phyloP scores from a whole-genome alignment of 2,329 filamentous ascomycete genomes.

The Xylogone sp. region DNA sequence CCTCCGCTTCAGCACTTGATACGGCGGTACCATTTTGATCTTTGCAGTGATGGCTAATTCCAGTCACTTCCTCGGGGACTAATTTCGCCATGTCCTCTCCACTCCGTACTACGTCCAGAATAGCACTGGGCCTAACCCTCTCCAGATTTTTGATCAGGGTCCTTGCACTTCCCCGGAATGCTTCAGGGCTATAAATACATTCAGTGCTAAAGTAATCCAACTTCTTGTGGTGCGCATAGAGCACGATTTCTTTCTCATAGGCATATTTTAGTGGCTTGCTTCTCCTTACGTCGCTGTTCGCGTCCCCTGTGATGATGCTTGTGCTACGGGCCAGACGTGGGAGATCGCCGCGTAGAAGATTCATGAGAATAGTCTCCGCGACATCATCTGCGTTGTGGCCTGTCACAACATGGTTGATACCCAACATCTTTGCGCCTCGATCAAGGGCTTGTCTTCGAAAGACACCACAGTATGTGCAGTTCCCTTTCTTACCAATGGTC shows the following conservation, averaged over 20 bases:
- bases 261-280: conserved; percentile 98
- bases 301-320: conserved; percentile 77
- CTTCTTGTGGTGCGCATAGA: conserved; percentile 96
- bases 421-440: conserved; percentile 80
- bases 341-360: conserved; percentile 84
- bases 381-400: conserved; percentile 98
- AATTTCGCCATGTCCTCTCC: conserved; percentile 94
- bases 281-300: conserved; percentile 83
- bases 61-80: conserved; percentile 58
- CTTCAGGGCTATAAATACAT: conserved; percentile 97
- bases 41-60: conserved; percentile 44
- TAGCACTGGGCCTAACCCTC: conserved; percentile 87
- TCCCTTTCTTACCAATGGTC: conserved; percentile 94
- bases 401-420: conserved; percentile 90
- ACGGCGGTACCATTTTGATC: conserved; percentile 34
- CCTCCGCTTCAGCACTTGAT: conserved; percentile 27
- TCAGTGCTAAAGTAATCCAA: conserved; percentile 98
- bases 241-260: conserved; percentile 97
- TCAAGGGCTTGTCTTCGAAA: conserved; percentile 93
- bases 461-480: conserved; percentile 98
- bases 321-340: conserved; percentile 84
- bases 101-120: conserved; percentile 89
- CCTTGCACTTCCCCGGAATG: conserved; percentile 88
- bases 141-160: conserved; percentile 94
- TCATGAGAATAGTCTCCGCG: conserved; percentile 97